Base-by-base conservation (phyloP, 495 filamentous ascomycete species). In the Hypoxylon lienhwacheense region DNA sequence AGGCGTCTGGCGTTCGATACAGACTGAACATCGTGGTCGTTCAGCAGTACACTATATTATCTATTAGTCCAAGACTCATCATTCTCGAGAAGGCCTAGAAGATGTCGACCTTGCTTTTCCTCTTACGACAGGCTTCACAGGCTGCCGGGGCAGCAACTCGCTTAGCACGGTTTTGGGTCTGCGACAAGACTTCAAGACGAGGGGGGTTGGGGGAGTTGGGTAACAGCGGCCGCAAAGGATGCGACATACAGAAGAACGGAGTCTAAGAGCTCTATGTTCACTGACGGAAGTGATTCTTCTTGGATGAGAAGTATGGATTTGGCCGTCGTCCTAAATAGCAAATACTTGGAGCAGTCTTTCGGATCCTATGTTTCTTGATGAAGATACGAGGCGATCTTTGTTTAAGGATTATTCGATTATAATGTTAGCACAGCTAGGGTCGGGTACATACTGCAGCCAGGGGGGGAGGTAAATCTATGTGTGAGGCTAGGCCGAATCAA, bases 1-100 rank as follows among this genome's bases (percentile, higher is more conserved):
- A 2, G 40, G 25, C 4, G 57, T 55, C 35, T 55, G 51, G 29
- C 57, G 39, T 51, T 61, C 57, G 28, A 55, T 17, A 34, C 57
- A 61, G n/a, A 61, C 57, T n/a, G 46, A 55, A 35, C 57, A 61
- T 51, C 51, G 50, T 47, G 57, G 57, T 12, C 57, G 57, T n/a
- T 61, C 57, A 11, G 57, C 57, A 8, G 45, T 42, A 35, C 57
- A 61, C 57, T 61, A 19, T 8, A 20, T 14, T 29, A n/a, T 7
- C 2, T 4, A 17, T 61, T 14, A 55, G 45, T 16, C n/a, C 12
- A 5, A 0, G 11, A 0, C 6, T 6, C 2, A 24, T 14, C 10
- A 15, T 3, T 5, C 8, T n/a, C 8, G 14, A 44, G 10, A 17
- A 7, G 28, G 26, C 15, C 12, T 8, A 11, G 35, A 39, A 28